A percentile compares a stretch with the other conserved stretches of the same genome.
phyloP scores from a whole-genome alignment of 441 rosid genomes.

The Iberis amara region DNA sequence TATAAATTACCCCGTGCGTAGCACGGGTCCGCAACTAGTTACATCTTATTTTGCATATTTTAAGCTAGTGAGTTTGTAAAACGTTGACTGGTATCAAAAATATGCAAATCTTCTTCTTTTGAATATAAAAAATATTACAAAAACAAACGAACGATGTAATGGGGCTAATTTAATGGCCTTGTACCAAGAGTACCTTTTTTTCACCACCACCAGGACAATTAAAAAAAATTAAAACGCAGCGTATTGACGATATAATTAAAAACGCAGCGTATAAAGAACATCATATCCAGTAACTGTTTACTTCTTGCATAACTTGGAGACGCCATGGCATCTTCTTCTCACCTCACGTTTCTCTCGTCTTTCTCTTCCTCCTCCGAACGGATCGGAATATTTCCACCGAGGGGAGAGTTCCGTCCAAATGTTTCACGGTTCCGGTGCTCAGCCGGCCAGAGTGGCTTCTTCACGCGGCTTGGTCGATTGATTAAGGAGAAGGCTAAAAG shows the following conservation, averaged over 20 bases:
- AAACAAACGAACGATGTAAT: too few relatives aligned
- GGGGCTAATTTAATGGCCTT: too few relatives aligned
- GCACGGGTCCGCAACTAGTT: too few relatives aligned
- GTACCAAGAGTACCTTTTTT: too few relatives aligned
- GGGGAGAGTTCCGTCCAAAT: slow-evolving; percentile 18
- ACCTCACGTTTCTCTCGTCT: slow-evolving; percentile 40
- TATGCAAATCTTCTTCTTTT: too few relatives aligned
- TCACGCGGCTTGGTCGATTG: slow-evolving; percentile 76
- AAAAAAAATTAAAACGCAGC: slow-evolving; percentile 15
- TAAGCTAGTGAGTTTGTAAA: too few relatives aligned
- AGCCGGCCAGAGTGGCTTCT: slow-evolving; percentile 82
- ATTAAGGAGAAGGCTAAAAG: slow-evolving; percentile 89
- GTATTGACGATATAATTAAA: background rate
- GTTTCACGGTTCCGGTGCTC: slow-evolving; percentile 44
- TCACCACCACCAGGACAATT: too few relatives aligned
- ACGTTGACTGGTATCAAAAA: too few relatives aligned
- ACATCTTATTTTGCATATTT: too few relatives aligned
- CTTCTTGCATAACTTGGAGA: background rate
- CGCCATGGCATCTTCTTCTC: slow-evolving; percentile 45
- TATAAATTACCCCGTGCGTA: too few relatives aligned
- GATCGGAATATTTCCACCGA: background rate
- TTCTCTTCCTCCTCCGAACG: slow-evolving; percentile 19
- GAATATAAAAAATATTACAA: too few relatives aligned
- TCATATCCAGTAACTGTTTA: slow-evolving; percentile 17
- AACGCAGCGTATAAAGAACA: background rate